A percentile compares a stretch with the other conserved stretches of the same genome.
phyloP scores from a whole-genome alignment of 257 asterid genomes.

The Ehretia macrophylla region DNA sequence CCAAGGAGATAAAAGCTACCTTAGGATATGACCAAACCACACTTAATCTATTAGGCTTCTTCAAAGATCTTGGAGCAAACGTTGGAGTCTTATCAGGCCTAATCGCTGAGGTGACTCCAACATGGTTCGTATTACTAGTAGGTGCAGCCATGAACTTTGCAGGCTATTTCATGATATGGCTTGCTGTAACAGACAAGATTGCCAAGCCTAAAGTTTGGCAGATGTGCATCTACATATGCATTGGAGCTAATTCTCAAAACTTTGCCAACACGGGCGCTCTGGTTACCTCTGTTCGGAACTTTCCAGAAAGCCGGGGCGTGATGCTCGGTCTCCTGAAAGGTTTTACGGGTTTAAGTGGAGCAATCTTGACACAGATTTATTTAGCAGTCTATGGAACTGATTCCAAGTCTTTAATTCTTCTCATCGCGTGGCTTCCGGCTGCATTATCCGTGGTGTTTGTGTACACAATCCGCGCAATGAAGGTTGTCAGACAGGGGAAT shows the following conservation, averaged over 20 bases:
- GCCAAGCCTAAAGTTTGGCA: slow-evolving; percentile 8
- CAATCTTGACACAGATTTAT: slow-evolving; percentile 8
- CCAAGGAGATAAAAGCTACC: slow-evolving; percentile 9
- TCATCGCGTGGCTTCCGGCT: slow-evolving; percentile 13
- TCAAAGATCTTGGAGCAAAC: slow-evolving; percentile 12
- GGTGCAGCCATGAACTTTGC: slow-evolving; percentile 12
- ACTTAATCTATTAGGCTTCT: slow-evolving; percentile 7
- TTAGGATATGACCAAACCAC: slow-evolving; percentile 13
- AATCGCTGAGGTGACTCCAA: slow-evolving; percentile 10
- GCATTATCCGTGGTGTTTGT: slow-evolving; percentile 10
- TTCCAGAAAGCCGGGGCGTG: slow-evolving; percentile 5
- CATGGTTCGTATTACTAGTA: slow-evolving; percentile 7
- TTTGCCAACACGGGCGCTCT: slow-evolving; percentile 11
- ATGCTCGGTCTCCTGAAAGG: slow-evolving; percentile 9
- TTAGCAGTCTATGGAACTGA: slow-evolving; percentile 10
- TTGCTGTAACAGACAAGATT: slow-evolving; percentile 7
- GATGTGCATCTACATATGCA: slow-evolving; percentile 9
- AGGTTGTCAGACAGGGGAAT: not conserved
- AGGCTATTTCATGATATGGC: slow-evolving; percentile 14
- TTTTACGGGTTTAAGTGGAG: slow-evolving; percentile 10
- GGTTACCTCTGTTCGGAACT: slow-evolving; percentile 6
- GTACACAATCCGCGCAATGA: slow-evolving; percentile 3
- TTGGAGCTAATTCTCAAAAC: slow-evolving; percentile 12
- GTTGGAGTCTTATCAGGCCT: slow-evolving; percentile 14
- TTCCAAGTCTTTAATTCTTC: slow-evolving; percentile 4